Percentiles rank a stretch among this genome's conserved stretches.
These are phyloP conservation scores for Colletotrichum simmondsii DNA, from an alignment of 2,329 filamentous ascomycete genomes.

Conservation along the genomic window DNA sequence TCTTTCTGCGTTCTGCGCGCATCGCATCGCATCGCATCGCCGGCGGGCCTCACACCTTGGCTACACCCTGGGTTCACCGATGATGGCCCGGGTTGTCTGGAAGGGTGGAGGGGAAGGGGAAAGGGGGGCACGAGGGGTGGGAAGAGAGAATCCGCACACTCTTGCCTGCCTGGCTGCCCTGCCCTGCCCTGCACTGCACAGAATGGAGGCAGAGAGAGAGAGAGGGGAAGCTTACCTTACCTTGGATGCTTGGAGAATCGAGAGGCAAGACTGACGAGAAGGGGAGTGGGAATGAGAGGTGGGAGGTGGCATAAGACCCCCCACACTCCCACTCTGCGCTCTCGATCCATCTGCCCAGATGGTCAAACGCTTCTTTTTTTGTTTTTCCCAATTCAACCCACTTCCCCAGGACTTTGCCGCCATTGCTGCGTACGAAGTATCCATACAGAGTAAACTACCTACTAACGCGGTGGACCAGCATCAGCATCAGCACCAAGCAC, in stretches of 20 bases:
- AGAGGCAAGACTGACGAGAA: background rate
- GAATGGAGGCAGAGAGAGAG: background rate
- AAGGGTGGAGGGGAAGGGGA: background rate
- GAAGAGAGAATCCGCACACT: background rate
- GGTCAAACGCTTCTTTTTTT: slow-evolving; percentile 4
- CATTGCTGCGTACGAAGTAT: background rate
- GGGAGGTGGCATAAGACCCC: slow-evolving; percentile 32
- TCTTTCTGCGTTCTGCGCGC: slow-evolving; percentile 11
- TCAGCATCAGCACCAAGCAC: background rate
- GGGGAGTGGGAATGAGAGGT: slow-evolving; percentile 20
- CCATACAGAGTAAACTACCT: background rate
- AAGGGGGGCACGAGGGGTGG: background rate
- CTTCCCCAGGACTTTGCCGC: slow-evolving; percentile 31
- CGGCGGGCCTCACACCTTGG: slow-evolving; percentile 14
- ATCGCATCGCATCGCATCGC: slow-evolving; percentile 23
- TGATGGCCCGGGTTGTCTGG: slow-evolving; percentile 8
- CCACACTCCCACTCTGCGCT: slow-evolving; percentile 21
- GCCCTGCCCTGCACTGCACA: background rate
- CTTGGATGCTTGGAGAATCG: background rate
- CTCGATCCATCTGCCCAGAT: slow-evolving; percentile 1
- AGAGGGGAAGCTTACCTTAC: background rate
- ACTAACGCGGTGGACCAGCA: background rate
- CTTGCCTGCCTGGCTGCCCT: background rate
- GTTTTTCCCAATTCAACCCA: slow-evolving; percentile 17
- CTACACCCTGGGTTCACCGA: background rate